These are phyloP conservation scores for Colletotrichum shisoi DNA, from an alignment of 2,329 filamentous ascomycete genomes.

Conservation along the genomic window DNA sequence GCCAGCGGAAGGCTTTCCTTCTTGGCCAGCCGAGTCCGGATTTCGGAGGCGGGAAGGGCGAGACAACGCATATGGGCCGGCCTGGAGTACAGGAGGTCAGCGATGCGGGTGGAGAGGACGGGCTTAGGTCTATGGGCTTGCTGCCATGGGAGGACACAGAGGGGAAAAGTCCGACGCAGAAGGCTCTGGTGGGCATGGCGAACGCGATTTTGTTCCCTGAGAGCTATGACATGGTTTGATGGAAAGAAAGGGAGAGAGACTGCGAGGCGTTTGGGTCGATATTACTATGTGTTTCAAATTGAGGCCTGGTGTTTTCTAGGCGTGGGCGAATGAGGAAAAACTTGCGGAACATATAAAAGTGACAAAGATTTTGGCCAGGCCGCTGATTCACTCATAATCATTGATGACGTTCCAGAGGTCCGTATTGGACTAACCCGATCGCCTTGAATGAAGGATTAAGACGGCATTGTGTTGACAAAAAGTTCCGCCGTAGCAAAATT, in stretches of 20 bases:
- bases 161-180: constrained; percentile 47
- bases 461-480: no score
- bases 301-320: no score
- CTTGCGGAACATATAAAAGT: neutral
- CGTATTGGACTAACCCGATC: no score
- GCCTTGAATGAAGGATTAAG: neutral
- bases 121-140: constrained; percentile 53
- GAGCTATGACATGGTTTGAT: constrained; percentile 46
- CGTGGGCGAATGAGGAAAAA: neutral
- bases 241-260: neutral
- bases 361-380: neutral
- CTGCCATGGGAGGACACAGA: constrained; percentile 53
- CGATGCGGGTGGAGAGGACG: constrained; percentile 52
- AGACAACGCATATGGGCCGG: constrained; percentile 48
- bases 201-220: constrained; percentile 55
- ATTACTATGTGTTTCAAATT: neutral
- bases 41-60: constrained; percentile 49
- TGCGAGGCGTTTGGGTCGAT: constrained; percentile 12
- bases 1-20: constrained; percentile 59
- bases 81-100: constrained; percentile 51
- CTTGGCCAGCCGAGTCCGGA: constrained; percentile 53
- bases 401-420: no score
- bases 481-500: no score
- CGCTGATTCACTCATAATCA: neutral
- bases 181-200: constrained; percentile 49